Percentiles rank a stretch among this genome's conserved stretches.
These are phyloP conservation scores for Fraxinus ornus DNA, from an alignment of 305 asterid species.

Conservation along the genomic window DNA sequence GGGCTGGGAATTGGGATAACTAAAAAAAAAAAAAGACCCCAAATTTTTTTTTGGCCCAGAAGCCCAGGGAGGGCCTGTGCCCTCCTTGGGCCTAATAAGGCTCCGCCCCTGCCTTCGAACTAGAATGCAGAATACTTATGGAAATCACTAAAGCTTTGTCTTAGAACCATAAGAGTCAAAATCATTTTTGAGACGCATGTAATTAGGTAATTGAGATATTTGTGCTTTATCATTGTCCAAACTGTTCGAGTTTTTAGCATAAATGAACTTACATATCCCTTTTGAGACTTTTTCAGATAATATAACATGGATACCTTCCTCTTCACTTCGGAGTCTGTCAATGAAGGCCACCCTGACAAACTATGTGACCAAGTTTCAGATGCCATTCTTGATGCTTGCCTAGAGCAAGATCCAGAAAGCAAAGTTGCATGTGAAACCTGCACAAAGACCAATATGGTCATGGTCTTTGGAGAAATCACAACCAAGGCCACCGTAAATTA, in stretches of 20 bases:
- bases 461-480: conserved; percentile 90
- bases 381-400: conserved; percentile 90
- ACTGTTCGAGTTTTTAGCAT: not conserved
- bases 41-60: too few species aligned
- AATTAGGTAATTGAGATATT: not conserved
- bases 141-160: not conserved
- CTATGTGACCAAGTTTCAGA: conserved; percentile 94
- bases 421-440: conserved; percentile 90
- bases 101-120: not conserved
- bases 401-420: conserved; percentile 84
- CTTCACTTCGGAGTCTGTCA: conserved; percentile 84
- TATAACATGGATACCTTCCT: conserved; percentile 77
- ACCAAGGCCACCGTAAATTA: conserved; percentile 74
- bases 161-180: not conserved
- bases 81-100: too few species aligned
- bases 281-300: conserved; percentile 29
- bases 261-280: not conserved
- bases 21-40: too few species aligned
- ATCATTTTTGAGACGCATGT: not conserved
- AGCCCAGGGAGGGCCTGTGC: too few species aligned
- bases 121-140: not conserved
- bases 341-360: conserved; percentile 93
- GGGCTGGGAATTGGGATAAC: too few species aligned
- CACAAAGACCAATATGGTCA: conserved; percentile 87
- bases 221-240: not conserved